Conservation (phyloP, 805 yeast genomes). For the Isabelozyma gotoi region DNA sequence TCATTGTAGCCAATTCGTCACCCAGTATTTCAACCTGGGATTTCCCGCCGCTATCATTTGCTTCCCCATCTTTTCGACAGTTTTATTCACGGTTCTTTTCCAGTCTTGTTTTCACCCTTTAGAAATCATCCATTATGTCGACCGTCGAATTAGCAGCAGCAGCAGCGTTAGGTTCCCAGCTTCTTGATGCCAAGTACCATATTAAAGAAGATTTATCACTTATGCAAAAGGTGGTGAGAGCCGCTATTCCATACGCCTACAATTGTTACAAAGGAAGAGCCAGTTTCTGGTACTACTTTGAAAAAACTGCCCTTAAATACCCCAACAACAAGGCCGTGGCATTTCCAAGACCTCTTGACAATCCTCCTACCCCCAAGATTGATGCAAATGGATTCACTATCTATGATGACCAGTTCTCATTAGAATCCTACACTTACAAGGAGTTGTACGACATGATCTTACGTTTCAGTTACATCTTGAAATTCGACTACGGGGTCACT, state of each 20-base stretch:
- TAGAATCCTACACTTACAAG: conserved; percentile 66
- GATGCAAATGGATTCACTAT: conserved; percentile 37
- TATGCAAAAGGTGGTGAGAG: conserved; percentile 41
- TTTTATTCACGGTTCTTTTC: not conserved
- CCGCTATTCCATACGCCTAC: conserved; percentile 42
- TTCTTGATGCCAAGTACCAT: conserved; percentile 47
- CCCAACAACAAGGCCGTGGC: conserved; percentile 61
- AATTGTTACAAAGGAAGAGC: conserved; percentile 40
- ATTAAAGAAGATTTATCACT: conserved; percentile 55
- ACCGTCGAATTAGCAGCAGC: conserved; percentile 41
- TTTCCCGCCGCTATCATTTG: not conserved
- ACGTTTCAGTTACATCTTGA: conserved; percentile 64
- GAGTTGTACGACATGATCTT: conserved; percentile 68
- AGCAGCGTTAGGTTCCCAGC: conserved; percentile 42
- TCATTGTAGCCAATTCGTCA: too few species aligned
- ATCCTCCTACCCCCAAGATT: conserved; percentile 22
- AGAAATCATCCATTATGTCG: conserved; percentile 19
- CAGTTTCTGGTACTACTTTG: conserved; percentile 72
- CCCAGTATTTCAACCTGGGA: not conserved
- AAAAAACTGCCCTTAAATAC: conserved; percentile 46
- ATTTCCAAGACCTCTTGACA: conserved; percentile 50
- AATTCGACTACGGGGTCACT: conserved; percentile 60
- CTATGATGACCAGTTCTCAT: conserved; percentile 54
- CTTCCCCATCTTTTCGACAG: not conserved
- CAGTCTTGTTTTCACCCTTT: not conserved